Percentiles rank a stretch among this genome's conserved stretches.
Evolutionary conservation across 306 rosid genomes (phyloP).

Genomic region (Biancaea sappan): DNA sequence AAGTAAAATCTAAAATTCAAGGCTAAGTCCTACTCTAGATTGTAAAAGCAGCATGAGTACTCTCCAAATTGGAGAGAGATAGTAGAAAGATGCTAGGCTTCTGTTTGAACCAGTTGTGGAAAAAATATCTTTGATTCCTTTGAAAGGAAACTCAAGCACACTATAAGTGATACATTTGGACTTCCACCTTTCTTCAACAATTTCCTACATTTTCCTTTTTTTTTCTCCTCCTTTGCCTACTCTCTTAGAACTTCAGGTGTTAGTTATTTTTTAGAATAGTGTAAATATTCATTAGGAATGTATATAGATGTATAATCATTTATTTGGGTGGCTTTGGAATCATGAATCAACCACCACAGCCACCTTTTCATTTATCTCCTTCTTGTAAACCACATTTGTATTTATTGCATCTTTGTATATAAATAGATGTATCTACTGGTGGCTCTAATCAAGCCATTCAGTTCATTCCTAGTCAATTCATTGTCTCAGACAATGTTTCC

Average conservation of each 20-base stretch:
- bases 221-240: not conserved
- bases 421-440: too few species aligned
- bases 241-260: not conserved
- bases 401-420: too few species aligned
- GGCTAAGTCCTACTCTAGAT: not conserved
- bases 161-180: not conserved
- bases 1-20: not conserved
- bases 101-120: not conserved
- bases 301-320: too few species aligned
- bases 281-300: too few species aligned
- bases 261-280: too few species aligned
- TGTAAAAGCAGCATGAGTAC: not conserved
- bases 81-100: not conserved
- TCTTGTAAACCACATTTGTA: too few species aligned
- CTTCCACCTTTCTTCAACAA: not conserved
- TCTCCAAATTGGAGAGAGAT: not conserved
- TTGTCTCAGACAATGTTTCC: too few species aligned
- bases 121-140: not conserved
- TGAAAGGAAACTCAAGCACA: constrained; percentile 2
- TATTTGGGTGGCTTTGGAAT: too few species aligned
- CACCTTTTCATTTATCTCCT: too few species aligned
- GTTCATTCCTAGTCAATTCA: too few species aligned
- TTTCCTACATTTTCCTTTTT: not conserved
- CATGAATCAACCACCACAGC: too few species aligned
- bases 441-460: too few species aligned